Base-by-base conservation (phyloP, 345 rosid genomes). In the Gossypium ekmanianum region DNA sequence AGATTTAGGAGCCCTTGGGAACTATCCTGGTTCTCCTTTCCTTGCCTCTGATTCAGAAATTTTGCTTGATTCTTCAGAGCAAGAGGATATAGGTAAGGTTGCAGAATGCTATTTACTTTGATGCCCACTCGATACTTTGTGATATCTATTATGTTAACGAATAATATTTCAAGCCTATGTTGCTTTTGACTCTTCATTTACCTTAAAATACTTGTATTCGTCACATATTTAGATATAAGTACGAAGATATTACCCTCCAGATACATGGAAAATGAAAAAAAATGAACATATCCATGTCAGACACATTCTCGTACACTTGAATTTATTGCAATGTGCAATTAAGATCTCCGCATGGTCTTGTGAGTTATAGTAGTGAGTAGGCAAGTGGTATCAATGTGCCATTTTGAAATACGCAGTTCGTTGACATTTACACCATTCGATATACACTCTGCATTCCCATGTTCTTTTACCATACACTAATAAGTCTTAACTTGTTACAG, bases 21-120 rank as follows among this genome's bases (percentile, higher is more conserved):
- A 95, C 87, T 91, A 93, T 80, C 92, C 98, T 1, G 91, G 98
- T 71, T 95, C 98, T 13, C 99, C 99, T 1, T 93, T 91, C 84
- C 97, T 91, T 77, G 92, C 90, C 26, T 95, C 99, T 9, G 98
- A 93, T 87, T 93, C 99, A 18, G 99, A 95, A 84, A 89, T 95
- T 83, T 89, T 92, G 80, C 94, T 90, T 1, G 98, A 92, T 82
- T 94, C 98, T 79, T 92, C 99, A 1, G 97, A 91, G 79, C 92
- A 83, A 67, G 97, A 93, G 22, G 96, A 90, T 80, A 89, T 95
- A 86, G 99, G 99, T 93, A 88, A 77, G 26, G 14, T 50, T 69
- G 26, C 74, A 68, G 39, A 68, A 24, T 74, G 9, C 41, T 77
- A 61, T 24, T 27, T 22, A 26, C 24, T 26, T 63, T 50, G 18